These are phyloP conservation scores for Pyrrhoderma lamaoense DNA, from an alignment of 1,284 basidiomycete species.

Conservation along the genomic window DNA sequence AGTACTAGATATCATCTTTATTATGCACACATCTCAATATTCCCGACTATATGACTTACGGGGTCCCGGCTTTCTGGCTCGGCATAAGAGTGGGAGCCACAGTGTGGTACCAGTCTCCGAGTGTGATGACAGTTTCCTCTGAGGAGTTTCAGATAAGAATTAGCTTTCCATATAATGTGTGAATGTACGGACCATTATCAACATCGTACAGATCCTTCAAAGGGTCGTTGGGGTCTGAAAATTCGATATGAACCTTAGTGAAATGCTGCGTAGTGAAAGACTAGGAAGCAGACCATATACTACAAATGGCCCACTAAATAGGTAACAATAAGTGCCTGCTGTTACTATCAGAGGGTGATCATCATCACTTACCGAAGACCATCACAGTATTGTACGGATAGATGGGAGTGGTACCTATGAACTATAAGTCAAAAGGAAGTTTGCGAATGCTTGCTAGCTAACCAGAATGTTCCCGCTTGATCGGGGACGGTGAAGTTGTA, in stretches of 20 bases:
- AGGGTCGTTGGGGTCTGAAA: slow-evolving; percentile 35
- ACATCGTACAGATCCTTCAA: slow-evolving; percentile 32
- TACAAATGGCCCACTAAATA: slow-evolving; percentile 19
- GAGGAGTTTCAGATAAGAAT: not conserved
- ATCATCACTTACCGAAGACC: slow-evolving; percentile 5
- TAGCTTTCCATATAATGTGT: not conserved
- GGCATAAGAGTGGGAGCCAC: not conserved
- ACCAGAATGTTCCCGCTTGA: slow-evolving; percentile 28
- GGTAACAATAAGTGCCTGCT: too few relatives aligned
- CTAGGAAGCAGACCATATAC: not conserved
- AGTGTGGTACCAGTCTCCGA: slow-evolving; percentile 18
- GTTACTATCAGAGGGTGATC: too few relatives aligned
- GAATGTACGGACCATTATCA: slow-evolving; percentile 29
- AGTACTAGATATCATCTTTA: not conserved
- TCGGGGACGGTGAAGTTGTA: slow-evolving; percentile 25
- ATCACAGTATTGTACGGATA: slow-evolving; percentile 30
- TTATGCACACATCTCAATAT: slow-evolving; percentile 15
- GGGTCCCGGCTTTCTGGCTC: slow-evolving; percentile 11
- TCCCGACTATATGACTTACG: slow-evolving; percentile 20
- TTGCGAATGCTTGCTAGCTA: not conserved
- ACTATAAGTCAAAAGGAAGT: not conserved
- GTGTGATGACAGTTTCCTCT: slow-evolving; percentile 14
- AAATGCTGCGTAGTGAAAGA: not conserved
- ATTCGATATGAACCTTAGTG: slow-evolving; percentile 29
- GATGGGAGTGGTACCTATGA: slow-evolving; percentile 22